phyloP scores from a whole-genome alignment of 2,329 filamentous ascomycete genomes.

The Lachnellula cervina region DNA sequence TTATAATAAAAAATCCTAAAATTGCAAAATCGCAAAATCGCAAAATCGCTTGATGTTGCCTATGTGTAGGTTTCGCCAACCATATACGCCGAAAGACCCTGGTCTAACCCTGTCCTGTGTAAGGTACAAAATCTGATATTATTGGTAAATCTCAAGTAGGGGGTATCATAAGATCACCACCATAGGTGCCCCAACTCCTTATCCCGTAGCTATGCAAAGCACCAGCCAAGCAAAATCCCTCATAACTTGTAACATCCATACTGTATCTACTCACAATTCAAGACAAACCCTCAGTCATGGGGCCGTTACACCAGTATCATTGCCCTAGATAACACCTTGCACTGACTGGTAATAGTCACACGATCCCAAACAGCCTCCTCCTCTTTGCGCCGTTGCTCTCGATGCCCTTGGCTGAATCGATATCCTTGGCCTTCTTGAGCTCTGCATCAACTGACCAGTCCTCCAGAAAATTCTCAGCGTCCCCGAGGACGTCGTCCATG shows the following conservation, averaged over 20 bases:
- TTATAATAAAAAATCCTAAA: too few species aligned
- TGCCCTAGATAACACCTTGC: neutral
- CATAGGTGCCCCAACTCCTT: neutral
- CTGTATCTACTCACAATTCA: slow-evolving; percentile 5
- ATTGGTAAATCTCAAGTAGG: neutral
- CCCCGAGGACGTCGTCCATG: slow-evolving; percentile 27
- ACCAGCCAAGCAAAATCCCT: neutral
- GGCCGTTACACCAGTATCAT: neutral
- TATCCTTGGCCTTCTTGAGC: slow-evolving; percentile 30
- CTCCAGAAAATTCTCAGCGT: slow-evolving; percentile 28
- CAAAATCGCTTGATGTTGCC: too few species aligned
- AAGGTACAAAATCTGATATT: neutral
- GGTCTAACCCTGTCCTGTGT: neutral
- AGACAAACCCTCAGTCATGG: slow-evolving; percentile 1
- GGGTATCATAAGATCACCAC: neutral
- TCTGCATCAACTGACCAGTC: slow-evolving; percentile 37
- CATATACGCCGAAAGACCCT: neutral
- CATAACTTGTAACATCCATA: neutral
- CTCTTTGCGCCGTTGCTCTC: slow-evolving; percentile 14
- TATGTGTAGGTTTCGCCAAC: too few species aligned
- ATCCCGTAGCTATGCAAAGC: neutral
- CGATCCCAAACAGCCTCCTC: slow-evolving; percentile 20
- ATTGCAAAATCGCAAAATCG: too few species aligned
- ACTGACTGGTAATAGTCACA: neutral
- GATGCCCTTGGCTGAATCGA: neutral